Evolutionary conservation across 805 yeast genomes (phyloP), one percentile per base, ranked within the genome.

Genomic region (Ogataea nakhonphanomensis): DNA sequence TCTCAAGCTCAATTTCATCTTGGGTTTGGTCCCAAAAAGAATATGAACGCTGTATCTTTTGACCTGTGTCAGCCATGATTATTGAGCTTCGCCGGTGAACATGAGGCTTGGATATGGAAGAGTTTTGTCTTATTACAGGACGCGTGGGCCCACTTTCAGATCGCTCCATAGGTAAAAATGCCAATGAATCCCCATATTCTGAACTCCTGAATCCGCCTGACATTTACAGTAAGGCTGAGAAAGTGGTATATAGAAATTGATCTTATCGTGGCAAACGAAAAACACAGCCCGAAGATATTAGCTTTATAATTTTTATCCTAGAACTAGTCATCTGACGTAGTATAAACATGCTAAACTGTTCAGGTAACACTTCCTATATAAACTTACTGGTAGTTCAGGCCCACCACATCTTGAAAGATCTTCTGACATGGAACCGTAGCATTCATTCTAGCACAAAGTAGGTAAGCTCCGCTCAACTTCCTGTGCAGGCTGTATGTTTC

Each of bases 401-500:
- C 89, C 46, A 93, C 78, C 32, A 88, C 78, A 31, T 89, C 87
- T 41, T 73, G 67, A 57, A 93, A 91, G 33, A 91, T 64, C 50
- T 80, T 70, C 37, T 81, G 79, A 58, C 95, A 83, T 11, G 90
- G 95, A 25, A 93, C 91, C 9, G 73, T 69, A 2, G 98, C 97
- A 29, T 77, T 70, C 63, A 93, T 71, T 52, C 86, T 76, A 3
- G 98, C 85, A 66, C 98, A 91, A 39, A 93, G 70, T 46, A 93
- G 69, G 58, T 85, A 93, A 1, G 93, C 95, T 8, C 99, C 99
- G 58, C 95, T 85, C 57, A 93, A 79, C 58, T 93, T 93, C 55
- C 99, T 74, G 65, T 93, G 99, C 53, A 93, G 70, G n/a, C 95
- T 84, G 61, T 93, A 93, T 0, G 99, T 93, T 63, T 93, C 99